A percentile compares a stretch with the other conserved stretches of the same genome.
Evolutionary conservation across 1,284 basidiomycete species (phyloP).

Genomic region (Cronartium quercuum): DNA sequence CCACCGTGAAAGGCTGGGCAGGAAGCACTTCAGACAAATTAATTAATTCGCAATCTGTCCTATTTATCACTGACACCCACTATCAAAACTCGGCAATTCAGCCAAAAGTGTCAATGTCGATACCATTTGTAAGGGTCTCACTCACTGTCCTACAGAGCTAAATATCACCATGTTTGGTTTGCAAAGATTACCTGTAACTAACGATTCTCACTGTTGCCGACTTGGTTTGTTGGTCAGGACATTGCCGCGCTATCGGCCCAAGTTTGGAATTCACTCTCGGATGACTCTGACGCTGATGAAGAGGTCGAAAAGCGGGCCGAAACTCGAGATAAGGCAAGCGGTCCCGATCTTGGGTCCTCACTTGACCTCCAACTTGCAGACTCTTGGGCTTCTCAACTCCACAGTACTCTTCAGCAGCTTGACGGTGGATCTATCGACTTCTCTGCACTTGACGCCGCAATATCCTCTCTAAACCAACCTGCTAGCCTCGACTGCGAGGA

Average conservation of each 20-base stretch:
- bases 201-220: not conserved
- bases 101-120: not conserved
- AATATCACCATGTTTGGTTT: not conserved
- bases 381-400: not conserved
- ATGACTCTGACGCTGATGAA: not conserved
- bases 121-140: not conserved
- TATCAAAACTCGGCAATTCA: not conserved
- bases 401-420: not conserved
- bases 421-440: not conserved
- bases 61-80: not conserved
- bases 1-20: too few species aligned
- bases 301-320: not conserved
- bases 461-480: not conserved
- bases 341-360: not conserved
- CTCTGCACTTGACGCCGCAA: not conserved
- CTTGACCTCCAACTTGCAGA: not conserved
- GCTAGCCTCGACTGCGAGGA: not conserved
- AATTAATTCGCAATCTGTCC: too few species aligned
- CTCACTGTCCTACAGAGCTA: not conserved
- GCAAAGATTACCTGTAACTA: not conserved
- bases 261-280: not conserved
- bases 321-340: not conserved
- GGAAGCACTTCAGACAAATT: too few species aligned
- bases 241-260: not conserved
- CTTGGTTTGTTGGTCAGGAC: not conserved